phyloP scores from a whole-genome alignment of 495 filamentous ascomycete species.

The Penicillium nucicola region DNA sequence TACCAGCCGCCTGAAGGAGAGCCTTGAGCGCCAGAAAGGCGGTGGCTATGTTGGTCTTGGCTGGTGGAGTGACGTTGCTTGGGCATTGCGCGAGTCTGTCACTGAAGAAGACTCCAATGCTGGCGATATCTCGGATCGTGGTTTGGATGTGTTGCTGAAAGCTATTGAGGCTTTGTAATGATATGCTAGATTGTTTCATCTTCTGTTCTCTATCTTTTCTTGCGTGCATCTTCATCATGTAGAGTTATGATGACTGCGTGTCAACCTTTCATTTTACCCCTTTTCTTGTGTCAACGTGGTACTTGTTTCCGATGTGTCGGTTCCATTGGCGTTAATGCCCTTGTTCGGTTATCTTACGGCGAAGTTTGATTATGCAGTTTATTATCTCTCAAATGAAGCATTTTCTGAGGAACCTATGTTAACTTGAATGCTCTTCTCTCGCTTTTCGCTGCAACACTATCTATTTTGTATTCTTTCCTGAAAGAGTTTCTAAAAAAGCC shows the following conservation, averaged over 20 bases:
- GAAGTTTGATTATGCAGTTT: no score
- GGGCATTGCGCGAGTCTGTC: slow-evolving; percentile 61
- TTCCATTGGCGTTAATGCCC: background rate
- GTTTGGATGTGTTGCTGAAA: slow-evolving; percentile 67
- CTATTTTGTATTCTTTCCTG: no score
- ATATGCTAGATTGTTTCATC: background rate
- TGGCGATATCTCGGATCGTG: slow-evolving; percentile 41
- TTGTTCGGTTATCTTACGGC: no score
- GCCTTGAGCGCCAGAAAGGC: slow-evolving; percentile 71
- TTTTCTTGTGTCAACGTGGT: background rate
- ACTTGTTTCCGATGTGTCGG: background rate
- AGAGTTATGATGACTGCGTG: background rate
- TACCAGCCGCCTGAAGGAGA: slow-evolving; percentile 84
- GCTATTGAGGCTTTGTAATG: slow-evolving; percentile 73
- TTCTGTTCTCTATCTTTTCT: slow-evolving; percentile 1
- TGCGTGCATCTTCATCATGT: background rate
- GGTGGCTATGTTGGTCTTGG: slow-evolving; percentile 82
- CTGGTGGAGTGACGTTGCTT: slow-evolving; percentile 86
- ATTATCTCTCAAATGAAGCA: no score
- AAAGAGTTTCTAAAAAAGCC: no score
- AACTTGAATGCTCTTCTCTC: no score
- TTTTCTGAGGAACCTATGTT: no score
- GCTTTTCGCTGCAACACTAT: no score
- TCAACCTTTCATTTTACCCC: background rate
- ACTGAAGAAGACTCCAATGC: slow-evolving; percentile 42